Conservation (phyloP, 1,284 basidiomycete genomes). For the Boletellus dicymbophilus region DNA sequence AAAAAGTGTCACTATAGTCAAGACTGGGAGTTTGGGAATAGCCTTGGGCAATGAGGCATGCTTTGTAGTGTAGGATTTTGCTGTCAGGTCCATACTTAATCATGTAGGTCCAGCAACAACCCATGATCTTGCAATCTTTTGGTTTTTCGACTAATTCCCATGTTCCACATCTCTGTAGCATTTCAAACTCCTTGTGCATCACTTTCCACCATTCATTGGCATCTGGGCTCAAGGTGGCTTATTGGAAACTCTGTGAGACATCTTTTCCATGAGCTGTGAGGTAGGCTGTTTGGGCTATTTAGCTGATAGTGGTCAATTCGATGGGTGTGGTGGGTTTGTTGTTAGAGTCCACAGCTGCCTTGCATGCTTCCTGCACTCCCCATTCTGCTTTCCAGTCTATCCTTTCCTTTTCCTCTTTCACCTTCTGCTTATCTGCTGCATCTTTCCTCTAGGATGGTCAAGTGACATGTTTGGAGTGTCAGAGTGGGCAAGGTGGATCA, state of each 20-base stretch:
- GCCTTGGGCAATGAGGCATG: slow-evolving; percentile 41
- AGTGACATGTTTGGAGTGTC: not conserved
- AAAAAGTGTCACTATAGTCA: slow-evolving; percentile 41
- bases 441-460: not conserved
- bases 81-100: slow-evolving; percentile 38
- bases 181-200: slow-evolving; percentile 29
- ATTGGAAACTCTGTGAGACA: not conserved
- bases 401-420: not conserved
- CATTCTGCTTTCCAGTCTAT: not conserved
- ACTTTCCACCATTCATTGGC: slow-evolving; percentile 29
- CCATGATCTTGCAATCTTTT: slow-evolving; percentile 24
- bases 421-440: not conserved
- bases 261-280: not conserved
- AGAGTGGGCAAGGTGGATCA: not conserved
- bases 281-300: not conserved
- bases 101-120: slow-evolving; percentile 36
- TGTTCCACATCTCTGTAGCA: slow-evolving; percentile 21
- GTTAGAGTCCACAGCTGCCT: not conserved
- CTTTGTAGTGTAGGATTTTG: slow-evolving; percentile 35
- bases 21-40: slow-evolving; percentile 39
- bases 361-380: not conserved
- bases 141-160: slow-evolving; percentile 30
- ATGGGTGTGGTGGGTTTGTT: too few species aligned
- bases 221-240: slow-evolving; percentile 1
- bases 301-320: not conserved